Evolutionary conservation across 73 alveolate species (phyloP), one percentile per base, ranked within the genome.

Genomic region (Durusdinium trenchii): DNA sequence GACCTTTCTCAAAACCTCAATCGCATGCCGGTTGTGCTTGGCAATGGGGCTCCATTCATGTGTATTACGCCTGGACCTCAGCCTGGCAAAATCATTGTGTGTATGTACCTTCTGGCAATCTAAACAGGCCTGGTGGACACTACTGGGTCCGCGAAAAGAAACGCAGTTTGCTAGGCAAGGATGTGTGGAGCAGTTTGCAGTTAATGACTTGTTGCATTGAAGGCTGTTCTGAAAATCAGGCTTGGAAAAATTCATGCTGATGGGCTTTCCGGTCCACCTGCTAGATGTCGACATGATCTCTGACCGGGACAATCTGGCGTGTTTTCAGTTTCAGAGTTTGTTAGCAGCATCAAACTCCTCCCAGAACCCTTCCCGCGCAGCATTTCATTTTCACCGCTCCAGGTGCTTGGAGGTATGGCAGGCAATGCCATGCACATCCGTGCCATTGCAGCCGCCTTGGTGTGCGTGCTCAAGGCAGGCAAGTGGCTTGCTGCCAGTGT

Each of bases 361-460:
- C n/a, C n/a, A n/a, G n/a, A n/a, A n/a, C n/a, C n/a, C n/a, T n/a
- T n/a, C n/a, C n/a, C n/a, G n/a, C n/a, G n/a, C n/a, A n/a, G n/a
- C n/a, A n/a, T n/a, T n/a, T n/a, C n/a, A n/a, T n/a, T n/a, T n/a
- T n/a, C n/a, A n/a, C n/a, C n/a, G n/a, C n/a, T 10, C 32, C 76
- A 62, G 76, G 76, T 5, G 46, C 36, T 71, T 45, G 46, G 50
- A 28, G 46, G 4, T 6, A 3, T 71, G 50, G 86, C 86, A 2
- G 86, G 86, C 57, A 76, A 76, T 38, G 60, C 61, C 40, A 76
- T 76, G 86, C 86, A 76, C 86, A 2, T 20, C 40, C 47, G 86
- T 14, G 61, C 86, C 86, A 76, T 76, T 2, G 86, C 61, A 3
- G 86, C 60, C 10, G 86, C 86, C 60, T 42, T 76, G n/a, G 60